Conservation (phyloP, 371 early-diverging fungal genomes). For the Rhizopus delemar region DNA sequence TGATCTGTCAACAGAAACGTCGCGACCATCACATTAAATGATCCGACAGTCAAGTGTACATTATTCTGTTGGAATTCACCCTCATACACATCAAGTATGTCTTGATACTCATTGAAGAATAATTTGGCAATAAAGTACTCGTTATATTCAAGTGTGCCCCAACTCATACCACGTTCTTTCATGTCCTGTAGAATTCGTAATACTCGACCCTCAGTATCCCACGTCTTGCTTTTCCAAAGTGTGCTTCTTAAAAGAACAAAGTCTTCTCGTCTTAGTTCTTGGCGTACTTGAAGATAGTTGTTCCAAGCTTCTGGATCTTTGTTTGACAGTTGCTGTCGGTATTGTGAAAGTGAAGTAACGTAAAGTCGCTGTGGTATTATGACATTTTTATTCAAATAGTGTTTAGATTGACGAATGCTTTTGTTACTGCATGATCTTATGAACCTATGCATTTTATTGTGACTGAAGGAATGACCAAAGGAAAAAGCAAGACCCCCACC, state of each 20-base stretch:
- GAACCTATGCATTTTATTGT: not conserved
- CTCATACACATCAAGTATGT: slow-evolving; percentile 32
- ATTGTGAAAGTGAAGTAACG: not conserved
- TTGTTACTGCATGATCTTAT: not conserved
- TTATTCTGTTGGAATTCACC: slow-evolving; percentile 12
- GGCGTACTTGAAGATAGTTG: not conserved
- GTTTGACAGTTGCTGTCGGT: not conserved
- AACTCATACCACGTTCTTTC: slow-evolving; percentile 31
- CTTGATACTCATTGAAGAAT: slow-evolving; percentile 38
- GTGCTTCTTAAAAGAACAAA: slow-evolving; percentile 31
- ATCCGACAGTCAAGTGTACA: slow-evolving; percentile 22
- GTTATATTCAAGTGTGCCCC: slow-evolving; percentile 43
- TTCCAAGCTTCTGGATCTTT: not conserved
- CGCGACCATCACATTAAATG: slow-evolving; percentile 46
- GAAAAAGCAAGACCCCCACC: too few species aligned
- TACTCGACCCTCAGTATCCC: slow-evolving; percentile 43
- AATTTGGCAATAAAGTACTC: slow-evolving; percentile 48
- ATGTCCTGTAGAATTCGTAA: slow-evolving; percentile 40
- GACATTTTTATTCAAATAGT: not conserved
- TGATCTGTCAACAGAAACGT: slow-evolving; percentile 37
- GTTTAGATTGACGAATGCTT: not conserved
- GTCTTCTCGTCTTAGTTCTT: slow-evolving; percentile 30
- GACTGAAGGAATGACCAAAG: too few species aligned
- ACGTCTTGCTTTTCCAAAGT: slow-evolving; percentile 32
- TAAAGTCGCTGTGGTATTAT: not conserved